These are phyloP conservation scores for Pseudomonodictys pantanalensis DNA, from an alignment of 495 filamentous ascomycete genomes.

Conservation along the genomic window DNA sequence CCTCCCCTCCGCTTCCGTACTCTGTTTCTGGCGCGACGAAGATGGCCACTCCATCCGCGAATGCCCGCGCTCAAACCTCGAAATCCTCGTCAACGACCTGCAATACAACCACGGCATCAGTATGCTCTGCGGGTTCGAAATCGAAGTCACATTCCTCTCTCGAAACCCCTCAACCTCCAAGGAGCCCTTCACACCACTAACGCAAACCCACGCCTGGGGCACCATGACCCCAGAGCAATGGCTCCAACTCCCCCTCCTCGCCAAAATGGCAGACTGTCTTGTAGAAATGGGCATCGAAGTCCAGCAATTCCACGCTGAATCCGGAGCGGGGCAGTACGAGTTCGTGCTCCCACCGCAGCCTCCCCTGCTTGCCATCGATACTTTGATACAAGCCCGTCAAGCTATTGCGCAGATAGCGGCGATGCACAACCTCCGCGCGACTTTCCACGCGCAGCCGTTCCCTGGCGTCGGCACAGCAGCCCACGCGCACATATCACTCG, in stretches of 20 bases:
- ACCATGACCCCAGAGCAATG: constrained; percentile 54
- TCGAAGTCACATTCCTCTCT: constrained; percentile 72
- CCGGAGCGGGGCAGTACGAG: constrained; percentile 74
- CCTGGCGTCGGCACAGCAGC: constrained; percentile 60
- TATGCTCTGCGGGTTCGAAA: constrained; percentile 74
- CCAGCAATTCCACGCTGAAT: constrained; percentile 76
- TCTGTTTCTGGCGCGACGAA: constrained; percentile 55
- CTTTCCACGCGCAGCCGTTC: constrained; percentile 72
- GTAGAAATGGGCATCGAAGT: constrained; percentile 61
- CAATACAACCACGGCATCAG: constrained; percentile 44
- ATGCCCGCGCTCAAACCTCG: constrained; percentile 48
- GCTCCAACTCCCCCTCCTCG: constrained; percentile 55
- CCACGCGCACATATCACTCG: constrained; percentile 67
- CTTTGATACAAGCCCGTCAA: constrained; percentile 68
- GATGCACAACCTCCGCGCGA: constrained; percentile 63
- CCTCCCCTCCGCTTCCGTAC: constrained; percentile 35
- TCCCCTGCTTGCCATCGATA: constrained; percentile 69
- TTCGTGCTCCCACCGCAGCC: constrained; percentile 65
- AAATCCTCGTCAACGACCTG: constrained; percentile 28
- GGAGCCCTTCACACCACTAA: constrained; percentile 36
- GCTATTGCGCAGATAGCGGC: constrained; percentile 60
- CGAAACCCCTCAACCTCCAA: constrained; percentile 32
- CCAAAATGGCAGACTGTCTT: constrained; percentile 61
- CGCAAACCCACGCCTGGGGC: constrained; percentile 62
- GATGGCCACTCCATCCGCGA: constrained; percentile 54